These are phyloP conservation scores for Ocimum tenuiflorum DNA, from an alignment of 257 asterid genomes.

Conservation along the genomic window DNA sequence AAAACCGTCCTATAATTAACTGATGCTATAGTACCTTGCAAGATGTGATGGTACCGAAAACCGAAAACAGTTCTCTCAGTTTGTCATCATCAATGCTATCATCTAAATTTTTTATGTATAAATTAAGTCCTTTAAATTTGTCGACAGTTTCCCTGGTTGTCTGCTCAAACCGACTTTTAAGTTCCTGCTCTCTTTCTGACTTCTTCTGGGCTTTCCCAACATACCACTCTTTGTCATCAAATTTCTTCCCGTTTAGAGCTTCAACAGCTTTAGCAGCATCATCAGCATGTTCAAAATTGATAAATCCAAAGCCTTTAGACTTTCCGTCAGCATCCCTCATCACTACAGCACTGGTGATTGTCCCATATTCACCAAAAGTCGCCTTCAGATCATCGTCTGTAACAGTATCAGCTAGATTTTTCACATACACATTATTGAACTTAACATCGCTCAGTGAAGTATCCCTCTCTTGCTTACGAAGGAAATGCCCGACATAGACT, in stretches of 20 bases:
- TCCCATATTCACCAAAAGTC: conserved; percentile 48
- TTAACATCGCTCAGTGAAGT: conserved; percentile 24
- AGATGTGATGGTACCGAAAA: conserved; percentile 50
- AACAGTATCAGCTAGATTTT: conserved; percentile 49
- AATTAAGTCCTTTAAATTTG: conserved; percentile 47
- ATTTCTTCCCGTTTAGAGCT: conserved; percentile 47
- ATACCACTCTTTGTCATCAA: conserved; percentile 61
- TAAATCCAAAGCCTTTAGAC: conserved; percentile 60
- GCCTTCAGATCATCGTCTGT: conserved; percentile 54
- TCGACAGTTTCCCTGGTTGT: conserved; percentile 49
- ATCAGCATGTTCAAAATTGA: conserved; percentile 63
- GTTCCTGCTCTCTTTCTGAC: conserved; percentile 60
- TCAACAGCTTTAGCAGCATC: conserved; percentile 68
- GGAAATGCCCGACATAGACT: conserved; percentile 62
- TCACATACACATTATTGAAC: conserved; percentile 60
- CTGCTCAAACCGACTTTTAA: conserved; percentile 54
- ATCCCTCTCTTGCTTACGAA: conserved; percentile 63
- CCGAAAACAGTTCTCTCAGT: conserved; percentile 52
- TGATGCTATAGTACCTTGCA: conserved; percentile 39
- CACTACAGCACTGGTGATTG: conserved; percentile 60
- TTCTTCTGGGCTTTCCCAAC: conserved; percentile 72
- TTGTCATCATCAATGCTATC: conserved; percentile 59
- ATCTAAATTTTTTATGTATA: conserved; percentile 54
- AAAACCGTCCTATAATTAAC: background rate
- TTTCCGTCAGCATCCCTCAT: conserved; percentile 71